Conservation (phyloP, 1,284 basidiomycete species). For the Hymenochaete sp. region DNA sequence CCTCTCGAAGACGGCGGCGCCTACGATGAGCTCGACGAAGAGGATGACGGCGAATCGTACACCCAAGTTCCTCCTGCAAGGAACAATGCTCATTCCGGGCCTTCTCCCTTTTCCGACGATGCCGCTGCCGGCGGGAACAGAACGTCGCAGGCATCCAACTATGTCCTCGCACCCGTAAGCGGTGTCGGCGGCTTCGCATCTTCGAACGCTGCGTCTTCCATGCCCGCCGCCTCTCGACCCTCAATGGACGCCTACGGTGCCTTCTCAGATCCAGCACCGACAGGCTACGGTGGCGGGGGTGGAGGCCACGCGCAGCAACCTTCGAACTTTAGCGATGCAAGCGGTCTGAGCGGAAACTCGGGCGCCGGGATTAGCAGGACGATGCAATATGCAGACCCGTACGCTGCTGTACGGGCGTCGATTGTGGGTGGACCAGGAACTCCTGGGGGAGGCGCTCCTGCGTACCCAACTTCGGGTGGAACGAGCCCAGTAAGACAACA, state of each 20-base stretch:
- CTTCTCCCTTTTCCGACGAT: slow-evolving; percentile 45
- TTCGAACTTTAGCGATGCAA: slow-evolving; percentile 24
- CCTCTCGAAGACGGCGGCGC: slow-evolving; percentile 35
- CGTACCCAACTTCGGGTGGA: too few species aligned
- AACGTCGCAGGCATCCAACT: slow-evolving; percentile 29
- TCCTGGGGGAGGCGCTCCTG: slow-evolving; percentile 1
- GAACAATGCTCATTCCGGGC: slow-evolving; percentile 31
- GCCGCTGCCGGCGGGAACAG: slow-evolving; percentile 35
- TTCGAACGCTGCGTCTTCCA: slow-evolving; percentile 22
- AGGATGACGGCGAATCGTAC: slow-evolving; percentile 44
- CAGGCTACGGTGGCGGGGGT: slow-evolving; percentile 45
- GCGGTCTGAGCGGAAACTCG: slow-evolving; percentile 24
- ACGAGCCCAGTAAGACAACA: slow-evolving; percentile 4
- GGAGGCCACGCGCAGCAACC: slow-evolving; percentile 21
- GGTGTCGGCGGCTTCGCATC: slow-evolving; percentile 28
- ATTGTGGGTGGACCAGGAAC: slow-evolving; percentile 24
- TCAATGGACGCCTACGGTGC: slow-evolving; percentile 83
- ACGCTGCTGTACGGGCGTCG: slow-evolving; percentile 62
- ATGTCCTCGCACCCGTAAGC: slow-evolving; percentile 23
- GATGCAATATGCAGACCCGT: slow-evolving; percentile 82
- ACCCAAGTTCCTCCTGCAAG: slow-evolving; percentile 24
- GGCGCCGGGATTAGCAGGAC: slow-evolving; percentile 65
- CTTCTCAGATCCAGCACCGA: slow-evolving; percentile 74
- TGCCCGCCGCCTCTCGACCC: slow-evolving; percentile 38
- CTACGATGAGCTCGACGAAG: slow-evolving; percentile 32